Base-by-base conservation (phyloP, 2,329 filamentous ascomycete species). In the Geosmithia flava region DNA sequence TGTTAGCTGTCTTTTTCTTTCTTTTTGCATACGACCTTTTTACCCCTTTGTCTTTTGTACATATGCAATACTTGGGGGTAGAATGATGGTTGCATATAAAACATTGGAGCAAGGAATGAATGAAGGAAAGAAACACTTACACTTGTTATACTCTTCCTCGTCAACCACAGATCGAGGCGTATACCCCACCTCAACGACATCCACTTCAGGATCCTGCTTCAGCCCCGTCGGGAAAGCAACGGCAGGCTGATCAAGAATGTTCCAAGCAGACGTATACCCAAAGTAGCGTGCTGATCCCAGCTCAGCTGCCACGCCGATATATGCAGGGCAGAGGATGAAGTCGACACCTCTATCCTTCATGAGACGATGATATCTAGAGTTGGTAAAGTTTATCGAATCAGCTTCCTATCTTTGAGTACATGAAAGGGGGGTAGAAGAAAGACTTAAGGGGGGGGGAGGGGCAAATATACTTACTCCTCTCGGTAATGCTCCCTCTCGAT, bases 261-360 rank as follows among this genome's bases (percentile, higher is more conserved):
- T 64, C 56, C 58, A 63, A 20, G 61, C 56, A 3, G 55, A 53
- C 1, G 60, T 64, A 47, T 64, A 64, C 20, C 49, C 48, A 50
- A 53, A 60, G 42, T 60, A 59, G 13, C 55, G 53, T 3, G 53
- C 48, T 16, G 53, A 50, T 3, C 53, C 58, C 5, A 53, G 50
- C 3, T 39, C 48, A 2, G 53, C 52, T 2, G 53, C 55, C 11
- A 51, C 52, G 16, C 58, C 59, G 2, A 56, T 49, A 16, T 54
- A 59, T 1, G 52, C 53, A 1, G 59, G 59, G 29, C 57, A 59
- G 15, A 61, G 52, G 10, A 61, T 54, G 29, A 60, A 53, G 42
- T 60, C 58, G 1, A 61, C 50, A 11, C 54, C 56, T 3, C 54
- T 48, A 10, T 55, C 50, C 23, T 52, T 53, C 54, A 56, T 55